Base-by-base conservation (phyloP, 345 rosid species). In the Sonneratia caseolaris region DNA sequence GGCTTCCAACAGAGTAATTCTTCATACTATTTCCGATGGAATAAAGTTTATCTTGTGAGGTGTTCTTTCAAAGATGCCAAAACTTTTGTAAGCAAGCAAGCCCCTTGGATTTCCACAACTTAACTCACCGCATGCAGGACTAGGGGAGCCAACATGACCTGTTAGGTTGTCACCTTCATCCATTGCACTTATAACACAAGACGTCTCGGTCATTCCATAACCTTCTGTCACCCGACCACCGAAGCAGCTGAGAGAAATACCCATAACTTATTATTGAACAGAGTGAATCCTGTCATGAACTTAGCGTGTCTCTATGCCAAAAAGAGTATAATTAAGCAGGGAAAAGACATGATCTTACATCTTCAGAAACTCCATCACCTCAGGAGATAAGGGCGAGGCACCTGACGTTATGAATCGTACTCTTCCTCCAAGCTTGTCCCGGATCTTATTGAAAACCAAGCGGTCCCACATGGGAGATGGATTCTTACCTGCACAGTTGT, bases 111-210 rank as follows among this genome's bases (percentile, higher is more conserved):
- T 62, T 32, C 4, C 37, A 62, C 2, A 73, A 72, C n/a, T 62
- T 69, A 56, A 76, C 96, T 77, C 82, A 95, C 99, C 99, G 69
- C 99, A 95, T 24, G 97, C 84, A 57, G 98, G 84, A 85, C 77
- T 95, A 69, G 99, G 99, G 84, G 96, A 86, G 72, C 99, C 99
- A 79, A 95, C 94, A 78, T 95, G 99, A 68, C 98, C 99, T 61
- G 74, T 72, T 68, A 83, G 83, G 84, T 76, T 88, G 86, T 89
- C 94, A 73, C 82, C 75, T 79, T 78, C 87, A 16, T 89, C 87
- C 78, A 85, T 74, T 45, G 81, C n/a, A 74, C 84, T 81, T 77
- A 89, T 81, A 49, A 82, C 78, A 77, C 91, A 85, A 61, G 94
- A 81, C 49, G 88, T 85, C 78, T 89, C 94, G 0, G 94, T 89